phyloP scores from a whole-genome alignment of 2,329 filamentous ascomycete species.

The Calonectria honghensis region DNA sequence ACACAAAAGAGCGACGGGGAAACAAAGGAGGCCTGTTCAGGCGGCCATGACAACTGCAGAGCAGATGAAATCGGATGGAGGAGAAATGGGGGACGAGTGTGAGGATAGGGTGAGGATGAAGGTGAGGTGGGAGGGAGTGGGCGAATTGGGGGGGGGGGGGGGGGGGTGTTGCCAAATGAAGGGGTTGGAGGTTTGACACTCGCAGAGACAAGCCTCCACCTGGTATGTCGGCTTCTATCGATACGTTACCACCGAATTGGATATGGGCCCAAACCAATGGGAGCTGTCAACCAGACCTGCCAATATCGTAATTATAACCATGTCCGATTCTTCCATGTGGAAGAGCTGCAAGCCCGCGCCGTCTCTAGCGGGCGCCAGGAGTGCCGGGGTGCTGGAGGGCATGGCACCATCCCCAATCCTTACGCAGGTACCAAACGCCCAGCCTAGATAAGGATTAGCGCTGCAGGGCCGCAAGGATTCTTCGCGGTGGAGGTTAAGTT shows the following conservation, averaged over 20 bases:
- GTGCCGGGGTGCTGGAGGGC: slow-evolving; percentile 39
- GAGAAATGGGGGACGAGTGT: slow-evolving; percentile 29
- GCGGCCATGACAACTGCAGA: slow-evolving; percentile 43
- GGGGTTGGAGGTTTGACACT: slow-evolving; percentile 25
- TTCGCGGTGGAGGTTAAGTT: slow-evolving; percentile 23
- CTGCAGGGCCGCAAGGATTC: slow-evolving; percentile 13
- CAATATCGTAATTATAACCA: slow-evolving; percentile 27
- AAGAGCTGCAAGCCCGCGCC: slow-evolving; percentile 36
- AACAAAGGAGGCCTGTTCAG: slow-evolving; percentile 38
- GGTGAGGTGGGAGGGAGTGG: slow-evolving; percentile 22
- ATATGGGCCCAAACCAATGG: slow-evolving; percentile 4
- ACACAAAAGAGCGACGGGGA: slow-evolving; percentile 46
- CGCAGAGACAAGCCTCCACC: slow-evolving; percentile 21
- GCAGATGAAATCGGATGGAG: slow-evolving; percentile 46
- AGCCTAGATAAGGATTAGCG: slow-evolving; percentile 44
- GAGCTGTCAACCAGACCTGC: slow-evolving; percentile 15
- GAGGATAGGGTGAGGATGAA: not conserved
- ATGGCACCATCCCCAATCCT: slow-evolving; percentile 47
- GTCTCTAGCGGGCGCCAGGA: slow-evolving; percentile 23
- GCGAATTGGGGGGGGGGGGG: slow-evolving; percentile 9
- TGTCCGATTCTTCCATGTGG: slow-evolving; percentile 48
- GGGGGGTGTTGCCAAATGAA: slow-evolving; percentile 38
- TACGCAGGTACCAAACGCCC: slow-evolving; percentile 50
- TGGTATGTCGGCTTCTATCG: not conserved
- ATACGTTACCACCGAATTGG: slow-evolving; percentile 27